Conservation (phyloP, 129 eudicot species). For the Gnaphalium uliginosum region DNA sequence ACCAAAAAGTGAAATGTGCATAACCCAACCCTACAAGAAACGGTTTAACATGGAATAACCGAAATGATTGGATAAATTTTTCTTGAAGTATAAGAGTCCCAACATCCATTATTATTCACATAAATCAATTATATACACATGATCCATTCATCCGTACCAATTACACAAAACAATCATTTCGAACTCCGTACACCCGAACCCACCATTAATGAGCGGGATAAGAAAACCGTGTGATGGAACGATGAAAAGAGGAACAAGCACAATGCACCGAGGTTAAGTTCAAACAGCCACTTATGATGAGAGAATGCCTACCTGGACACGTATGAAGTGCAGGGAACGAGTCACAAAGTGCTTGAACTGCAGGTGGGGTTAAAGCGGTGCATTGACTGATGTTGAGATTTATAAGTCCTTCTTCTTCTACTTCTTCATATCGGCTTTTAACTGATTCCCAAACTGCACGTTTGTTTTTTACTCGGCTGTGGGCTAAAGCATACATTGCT, state of each 20-base stretch:
- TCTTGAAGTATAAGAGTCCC: neutral
- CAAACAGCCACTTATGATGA: constrained; percentile 89
- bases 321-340: constrained; percentile 88
- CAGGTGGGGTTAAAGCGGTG: constrained; percentile 93
- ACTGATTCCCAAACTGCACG: constrained; percentile 64
- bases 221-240: constrained; percentile 33
- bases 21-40: neutral
- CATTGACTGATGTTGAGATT: constrained; percentile 94
- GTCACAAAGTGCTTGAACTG: constrained; percentile 90
- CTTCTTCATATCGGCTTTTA: constrained; percentile 50
- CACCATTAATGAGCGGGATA: constrained; percentile 56
- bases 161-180: neutral
- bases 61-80: neutral
- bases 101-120: neutral
- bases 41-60: too few species aligned
- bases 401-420: constrained; percentile 75
- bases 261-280: constrained; percentile 88
- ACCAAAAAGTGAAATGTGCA: too few species aligned
- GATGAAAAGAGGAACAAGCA: constrained; percentile 71
- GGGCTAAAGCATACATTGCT: constrained; percentile 88
- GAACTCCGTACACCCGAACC: neutral
- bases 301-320: constrained; percentile 83
- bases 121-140: constrained; percentile 1
- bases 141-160: constrained; percentile 11
- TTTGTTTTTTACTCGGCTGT: constrained; percentile 76